Evolutionary conservation across 352 stramenopile species (phyloP).

Genomic region (Phytophthora pisi): DNA sequence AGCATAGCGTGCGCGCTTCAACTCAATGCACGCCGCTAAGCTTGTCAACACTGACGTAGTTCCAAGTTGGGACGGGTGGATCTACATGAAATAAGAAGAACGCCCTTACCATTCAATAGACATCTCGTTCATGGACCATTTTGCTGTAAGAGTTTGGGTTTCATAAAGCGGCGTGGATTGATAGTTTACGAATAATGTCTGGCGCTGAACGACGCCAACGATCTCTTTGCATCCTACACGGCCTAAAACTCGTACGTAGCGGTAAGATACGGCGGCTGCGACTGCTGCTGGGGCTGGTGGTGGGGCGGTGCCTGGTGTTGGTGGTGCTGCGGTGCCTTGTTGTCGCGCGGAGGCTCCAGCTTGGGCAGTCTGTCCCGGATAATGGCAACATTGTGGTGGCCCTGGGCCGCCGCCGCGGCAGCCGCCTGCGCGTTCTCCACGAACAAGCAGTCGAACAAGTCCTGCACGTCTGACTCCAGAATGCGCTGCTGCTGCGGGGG

Average conservation of each 20-base stretch:
- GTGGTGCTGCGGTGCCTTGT: background rate
- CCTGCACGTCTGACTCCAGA: constrained; percentile 47
- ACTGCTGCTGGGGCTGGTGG: constrained; percentile 13
- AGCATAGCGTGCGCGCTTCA: constrained; percentile 14
- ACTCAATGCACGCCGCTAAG: background rate
- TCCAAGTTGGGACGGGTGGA: too few relatives aligned
- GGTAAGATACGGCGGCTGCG: constrained; percentile 35
- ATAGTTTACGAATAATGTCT: constrained; percentile 43
- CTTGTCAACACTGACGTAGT: too few relatives aligned
- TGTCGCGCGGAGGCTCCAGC: constrained; percentile 33
- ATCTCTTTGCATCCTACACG: constrained; percentile 31
- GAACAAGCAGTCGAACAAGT: constrained; percentile 55
- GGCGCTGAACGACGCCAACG: constrained; percentile 8
- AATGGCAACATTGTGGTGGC: constrained; percentile 36
- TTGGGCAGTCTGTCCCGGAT: constrained; percentile 39
- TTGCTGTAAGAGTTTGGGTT: background rate
- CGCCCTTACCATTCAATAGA: too few relatives aligned
- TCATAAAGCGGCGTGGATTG: constrained; percentile 28
- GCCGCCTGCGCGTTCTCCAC: constrained; percentile 39
- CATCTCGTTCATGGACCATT: too few relatives aligned
- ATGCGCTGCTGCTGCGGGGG: constrained; percentile 31
- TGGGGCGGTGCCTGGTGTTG: too few relatives aligned
- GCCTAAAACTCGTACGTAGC: constrained; percentile 48
- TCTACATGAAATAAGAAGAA: too few relatives aligned
- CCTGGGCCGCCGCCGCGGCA: constrained; percentile 28